Percentiles rank a stretch among this genome's conserved stretches.
Conservation (phyloP, 371 early-diverging fungal species). For the Syncephalastrum sp. region DNA sequence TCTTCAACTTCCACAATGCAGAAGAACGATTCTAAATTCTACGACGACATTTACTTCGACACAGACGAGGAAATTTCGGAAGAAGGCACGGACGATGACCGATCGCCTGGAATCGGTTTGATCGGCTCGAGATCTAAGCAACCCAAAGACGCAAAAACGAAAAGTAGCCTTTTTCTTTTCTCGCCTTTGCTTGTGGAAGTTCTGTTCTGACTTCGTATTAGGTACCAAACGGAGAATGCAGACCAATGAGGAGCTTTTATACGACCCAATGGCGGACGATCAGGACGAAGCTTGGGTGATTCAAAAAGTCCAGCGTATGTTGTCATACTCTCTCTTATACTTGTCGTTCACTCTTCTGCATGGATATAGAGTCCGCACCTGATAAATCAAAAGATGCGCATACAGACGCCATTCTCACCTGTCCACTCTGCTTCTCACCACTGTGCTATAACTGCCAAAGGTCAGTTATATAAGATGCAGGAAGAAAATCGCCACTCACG, state of each 20-base stretch:
- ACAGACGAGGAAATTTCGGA: slow-evolving; percentile 5
- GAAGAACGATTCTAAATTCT: neutral
- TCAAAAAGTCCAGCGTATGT: slow-evolving; percentile 48
- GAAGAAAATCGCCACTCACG: neutral
- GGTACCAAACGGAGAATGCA: slow-evolving; percentile 23
- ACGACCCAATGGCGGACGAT: slow-evolving; percentile 60
- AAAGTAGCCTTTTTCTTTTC: too few relatives aligned
- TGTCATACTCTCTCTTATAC: neutral
- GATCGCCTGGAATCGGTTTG: slow-evolving; percentile 5
- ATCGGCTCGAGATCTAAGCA: slow-evolving; percentile 1
- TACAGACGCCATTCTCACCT: slow-evolving; percentile 66
- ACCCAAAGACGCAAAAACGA: neutral
- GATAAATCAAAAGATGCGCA: slow-evolving; percentile 15
- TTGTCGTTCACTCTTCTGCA: neutral
- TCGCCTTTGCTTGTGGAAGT: too few relatives aligned
- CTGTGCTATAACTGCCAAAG: slow-evolving; percentile 51
- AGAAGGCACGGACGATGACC: neutral
- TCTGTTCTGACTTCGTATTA: too few relatives aligned
- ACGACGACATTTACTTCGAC: slow-evolving; percentile 9
- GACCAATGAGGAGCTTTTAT: slow-evolving; percentile 54
- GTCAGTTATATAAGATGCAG: slow-evolving; percentile 3
- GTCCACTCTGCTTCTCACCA: slow-evolving; percentile 66
- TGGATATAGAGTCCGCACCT: slow-evolving; percentile 11
- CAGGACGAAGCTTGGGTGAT: slow-evolving; percentile 59
- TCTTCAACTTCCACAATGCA: too few relatives aligned